Base-by-base conservation (phyloP, 495 filamentous ascomycete species). In the Penicillium bovifimosum region DNA sequence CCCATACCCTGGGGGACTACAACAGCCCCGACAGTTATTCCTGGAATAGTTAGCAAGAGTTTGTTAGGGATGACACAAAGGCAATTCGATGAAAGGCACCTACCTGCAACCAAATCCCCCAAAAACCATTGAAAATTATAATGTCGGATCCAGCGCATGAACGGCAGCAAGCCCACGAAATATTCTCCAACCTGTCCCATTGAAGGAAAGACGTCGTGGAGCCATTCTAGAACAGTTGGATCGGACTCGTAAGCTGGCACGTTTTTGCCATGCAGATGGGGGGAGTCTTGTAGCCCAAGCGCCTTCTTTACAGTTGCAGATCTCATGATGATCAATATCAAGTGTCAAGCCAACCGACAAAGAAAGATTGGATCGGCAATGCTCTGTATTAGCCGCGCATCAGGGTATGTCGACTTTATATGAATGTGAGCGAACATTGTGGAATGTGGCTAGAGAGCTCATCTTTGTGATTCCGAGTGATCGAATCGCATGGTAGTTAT, bases 1-100 rank as follows among this genome's bases (percentile, higher is more conserved):
- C 91, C 90, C 92, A 97, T 96, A 42, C 87, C 85, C 61, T 97
- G 92, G 5, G 92, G 92, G 14, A 97, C 87, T 26, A 97, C 91
- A 27, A 97, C 91, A 52, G 85, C 85, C 35, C 91, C 92, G 50
- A 96, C 90, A 9, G 92, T 97, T 64, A 41, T 42, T 10, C 41
- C 50, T 44, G 14, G 18, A 16, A 7, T 5, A n/a, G 8, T 52
- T 24, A 34, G 24, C 24, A 45, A 1, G 2, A 2, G 9, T 9
- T 29, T 16, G 39, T 1, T 7, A 2, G 34, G 13, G 9, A n/a
- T 6, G 9, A n/a, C 1, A 5, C 34, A 36, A 16, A 17, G n/a
- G 8, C 6, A 9, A 2, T 28, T 43, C n/a, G 28, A 17, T 1
- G 9, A 34, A 10, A 13, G 4, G 6, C 6, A 13, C 10, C 95